Base-by-base conservation (phyloP, 2,329 filamentous ascomycete species). In the Cercospora zeina region DNA sequence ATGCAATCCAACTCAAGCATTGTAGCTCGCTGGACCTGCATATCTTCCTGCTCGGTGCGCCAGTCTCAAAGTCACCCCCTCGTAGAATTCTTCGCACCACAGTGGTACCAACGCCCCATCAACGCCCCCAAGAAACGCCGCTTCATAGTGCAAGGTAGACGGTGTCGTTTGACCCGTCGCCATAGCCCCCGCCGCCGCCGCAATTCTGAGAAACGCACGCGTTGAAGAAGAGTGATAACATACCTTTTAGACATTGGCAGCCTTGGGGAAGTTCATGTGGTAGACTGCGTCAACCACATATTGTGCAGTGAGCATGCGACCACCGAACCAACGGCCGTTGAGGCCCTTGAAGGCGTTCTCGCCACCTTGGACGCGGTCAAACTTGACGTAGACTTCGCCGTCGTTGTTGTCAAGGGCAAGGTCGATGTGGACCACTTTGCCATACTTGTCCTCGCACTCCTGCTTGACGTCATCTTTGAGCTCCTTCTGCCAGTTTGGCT, bases 221-320 rank as follows among this genome's bases (percentile, higher is more conserved):
- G 42, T 16, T 51, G 30, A 50, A 58, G 13, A 58, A 49, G 45
- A 19, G 42, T 49, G 27, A 24, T 9, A 16, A 60, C 58, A 33
- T 60, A 60, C 58, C 47, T 59, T n/a, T 59, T 50, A 67, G 53
- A 65, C 62, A 50, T 69, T 71, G 36, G 67, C 63, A 6, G 74
- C 73, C 62, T 73, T 72, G 10, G 74, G 74, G 53, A 74, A 76
- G 64, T 71, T 75, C 68, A 72, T 73, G 65, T 73, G 95, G 87
- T 97, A 99, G 80, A 99, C 91, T 74, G 93, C 93, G 79, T 99
- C 95, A 77, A 97, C 93, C 80, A 99, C 91, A 77, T 93, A 95
- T 68, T 92, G 89, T 71, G 93, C 95, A 76, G 90, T 93, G 77
- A 99, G 96, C 82, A 91, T 91, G 73, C 88, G 87, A 73, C 91